Base-by-base conservation (phyloP, 164 flowering plant species). In the Chimonanthus salicifolius region DNA sequence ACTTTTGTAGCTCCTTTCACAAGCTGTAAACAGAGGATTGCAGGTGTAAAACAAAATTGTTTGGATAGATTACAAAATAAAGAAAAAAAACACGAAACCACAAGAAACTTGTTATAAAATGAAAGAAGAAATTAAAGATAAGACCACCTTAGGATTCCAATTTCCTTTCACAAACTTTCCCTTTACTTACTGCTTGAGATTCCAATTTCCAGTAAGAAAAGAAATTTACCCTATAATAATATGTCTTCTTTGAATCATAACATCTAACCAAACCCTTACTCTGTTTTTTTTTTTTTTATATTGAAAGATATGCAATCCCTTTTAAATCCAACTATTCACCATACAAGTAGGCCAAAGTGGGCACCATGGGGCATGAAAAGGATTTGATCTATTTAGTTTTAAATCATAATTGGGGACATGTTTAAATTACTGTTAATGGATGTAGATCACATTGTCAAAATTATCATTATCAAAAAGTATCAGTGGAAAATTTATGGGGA, bases 131-230 rank as follows among this genome's bases (percentile, higher is more conserved):
- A 48, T 46, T 62, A 46, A 44, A 54, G 13, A 49, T 71, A 69
- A 33, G 47, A 45, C 45, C 74, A 81, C 84, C 85, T 81, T 74
- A 33, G 79, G 81, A 2, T 77, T 62, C 77, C 87, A 83, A 6
- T 75, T 43, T 50, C 58, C 71, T 69, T 45, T 69, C 45, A 20
- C 78, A 58, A 76, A 47, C 74, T 83, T 76, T 77, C 85, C 15
- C 68, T 46, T 48, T 71, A 68, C 44, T 47, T 49, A 78, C 62
- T 67, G 64, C 51, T 72, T 58, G 54, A 58, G 67, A 46, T 76
- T 79, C 49, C 71, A 73, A 67, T 47, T 72, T 69, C 64, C 70
- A 82, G 71, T 68, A 62, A 72, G 58, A 78, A 71, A 54, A 71
- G 7, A n/a, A 75, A 20, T 50, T 18, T 21, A 70, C 51, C 4